Evolutionary conservation across 2,329 filamentous ascomycete genomes (phyloP), one percentile per base, ranked within the genome.

Genomic region (Pezicula carpinea): DNA sequence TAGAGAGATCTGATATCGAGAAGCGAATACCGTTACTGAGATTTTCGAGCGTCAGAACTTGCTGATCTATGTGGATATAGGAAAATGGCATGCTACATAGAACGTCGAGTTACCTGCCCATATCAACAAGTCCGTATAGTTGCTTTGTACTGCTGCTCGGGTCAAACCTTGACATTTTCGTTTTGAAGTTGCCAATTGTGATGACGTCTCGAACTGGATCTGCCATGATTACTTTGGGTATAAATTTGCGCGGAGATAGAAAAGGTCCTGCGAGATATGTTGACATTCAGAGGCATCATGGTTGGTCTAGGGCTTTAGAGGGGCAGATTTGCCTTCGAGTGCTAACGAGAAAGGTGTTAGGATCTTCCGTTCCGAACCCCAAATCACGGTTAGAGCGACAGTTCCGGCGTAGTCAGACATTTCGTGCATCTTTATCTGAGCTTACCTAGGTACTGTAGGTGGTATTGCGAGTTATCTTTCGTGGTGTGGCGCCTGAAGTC

Each of bases 21-120:
- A 95, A 95, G 46, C 91, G 88, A 59, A 96, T 92, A 59, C 90
- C 91, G 72, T 96, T 96, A 72, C 89, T 89, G 48, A n/a, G 15
- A 40, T 59, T 42, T 59, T 45, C 23, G 26, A 22, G 15, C 4
- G n/a, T 29, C 38, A 17, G 18, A 18, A 2, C 7, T 4, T 10
- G 11, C 13, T 17, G 36, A 11, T 36, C 10, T 23, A 21, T 29
- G 21, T 21, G 32, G 29, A 34, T n/a, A 18, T 21, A 10, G 10
- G 17, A n/a, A 34, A 14, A 34, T 34, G 32, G 32, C 14, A 32
- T 19, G n/a, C 8, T 15, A 15, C 14, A 40, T 23, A 26, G 19
- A 26, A 40, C 18, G 22, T 23, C 17, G 15, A 29, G 7, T 53
- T 59, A 64, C 62, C 62, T 65, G 48, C 63, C 63, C 60, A 65